Conservation (phyloP, 1,284 basidiomycete species). For the Malassezia caprae region DNA sequence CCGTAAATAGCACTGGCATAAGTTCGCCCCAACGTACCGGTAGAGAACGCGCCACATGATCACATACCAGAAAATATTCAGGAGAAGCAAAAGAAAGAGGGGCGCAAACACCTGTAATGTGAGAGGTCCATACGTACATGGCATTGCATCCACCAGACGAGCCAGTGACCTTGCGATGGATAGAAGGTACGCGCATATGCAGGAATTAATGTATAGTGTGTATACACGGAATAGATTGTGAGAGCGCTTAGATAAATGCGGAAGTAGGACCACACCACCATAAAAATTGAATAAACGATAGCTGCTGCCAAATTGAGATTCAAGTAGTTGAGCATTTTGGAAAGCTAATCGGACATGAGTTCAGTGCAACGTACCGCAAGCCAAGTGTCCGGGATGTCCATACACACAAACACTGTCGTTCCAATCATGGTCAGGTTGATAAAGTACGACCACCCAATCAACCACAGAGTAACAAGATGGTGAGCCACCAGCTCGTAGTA, state of each 20-base stretch:
- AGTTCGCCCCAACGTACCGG: conserved; percentile 16
- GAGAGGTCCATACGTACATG: conserved; percentile 11
- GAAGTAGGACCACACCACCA: conserved; percentile 59
- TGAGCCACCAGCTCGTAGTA: conserved; percentile 69
- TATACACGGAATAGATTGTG: conserved; percentile 80
- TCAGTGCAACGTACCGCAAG: conserved; percentile 50
- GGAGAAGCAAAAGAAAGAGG: conserved; percentile 38
- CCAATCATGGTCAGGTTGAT: conserved; percentile 67
- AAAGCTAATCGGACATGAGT: conserved; percentile 30
- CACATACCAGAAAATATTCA: conserved; percentile 45
- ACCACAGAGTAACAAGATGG: conserved; percentile 89
- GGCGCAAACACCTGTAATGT: conserved; percentile 34
- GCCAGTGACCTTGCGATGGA: conserved; percentile 41
- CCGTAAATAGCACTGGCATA: conserved; percentile 25
- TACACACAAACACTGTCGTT: conserved; percentile 84
- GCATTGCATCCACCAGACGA: conserved; percentile 44
- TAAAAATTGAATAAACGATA: conserved; percentile 33
- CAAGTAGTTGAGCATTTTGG: conserved; percentile 45
- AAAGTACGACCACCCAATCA: conserved; percentile 60
- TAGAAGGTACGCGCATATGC: conserved; percentile 32
- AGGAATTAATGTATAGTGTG: conserved; percentile 66
- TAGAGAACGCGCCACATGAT: conserved; percentile 44
- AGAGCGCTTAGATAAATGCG: conserved; percentile 81
- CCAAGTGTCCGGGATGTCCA: conserved; percentile 88
- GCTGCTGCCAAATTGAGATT: conserved; percentile 30